Evolutionary conservation across 1,284 basidiomycete genomes (phyloP), one percentile per base, ranked within the genome.

Genomic region (Naganishia sp.): DNA sequence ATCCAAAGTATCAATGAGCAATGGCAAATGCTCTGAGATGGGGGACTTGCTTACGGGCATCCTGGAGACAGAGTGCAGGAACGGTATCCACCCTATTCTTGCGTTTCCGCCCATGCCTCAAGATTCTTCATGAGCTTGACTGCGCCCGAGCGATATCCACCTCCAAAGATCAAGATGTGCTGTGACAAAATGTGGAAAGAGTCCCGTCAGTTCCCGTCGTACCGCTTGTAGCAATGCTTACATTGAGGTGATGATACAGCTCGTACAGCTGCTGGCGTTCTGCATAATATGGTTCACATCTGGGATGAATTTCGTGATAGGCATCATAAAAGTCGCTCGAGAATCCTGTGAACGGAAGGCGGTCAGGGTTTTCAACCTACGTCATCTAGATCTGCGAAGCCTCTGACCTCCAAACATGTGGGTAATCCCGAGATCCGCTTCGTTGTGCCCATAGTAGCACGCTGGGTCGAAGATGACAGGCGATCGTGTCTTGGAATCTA

Each of bases 231-330:
- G 23, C 31, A 6, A 15, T 16, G 70, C 74, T 66, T 64, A 78
- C 78, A 55, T 94, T 94, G 69, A 94, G 80, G 75, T 93, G 91
- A 78, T 94, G 92, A 71, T 90, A 94, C 48, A 93, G 80, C 78
- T 92, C 87, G 73, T 94, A 94, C 33, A 93, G 79, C 66, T 88
- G 85, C 44, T 82, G 83, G 28, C 92, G 84, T 57, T 89, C 79
- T 28, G 84, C 83, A 73, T 92, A 90, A 73, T 92, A 81, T 2
- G 91, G 91, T 60, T 88, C 82, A 0, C 85, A 84, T 73, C 87
- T 88, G 0, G 89, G 89, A 49, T 85, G 81, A 66, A 87, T 71
- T 50, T 85, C 71, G 71, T 93, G 88, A 73, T 94, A 94, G 31
- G 85, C 85, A 28, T 83, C 81, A 75, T 86, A 92, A 78, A 94